phyloP scores from a whole-genome alignment of 257 asterid genomes.

The Leptodermis oblonga region DNA sequence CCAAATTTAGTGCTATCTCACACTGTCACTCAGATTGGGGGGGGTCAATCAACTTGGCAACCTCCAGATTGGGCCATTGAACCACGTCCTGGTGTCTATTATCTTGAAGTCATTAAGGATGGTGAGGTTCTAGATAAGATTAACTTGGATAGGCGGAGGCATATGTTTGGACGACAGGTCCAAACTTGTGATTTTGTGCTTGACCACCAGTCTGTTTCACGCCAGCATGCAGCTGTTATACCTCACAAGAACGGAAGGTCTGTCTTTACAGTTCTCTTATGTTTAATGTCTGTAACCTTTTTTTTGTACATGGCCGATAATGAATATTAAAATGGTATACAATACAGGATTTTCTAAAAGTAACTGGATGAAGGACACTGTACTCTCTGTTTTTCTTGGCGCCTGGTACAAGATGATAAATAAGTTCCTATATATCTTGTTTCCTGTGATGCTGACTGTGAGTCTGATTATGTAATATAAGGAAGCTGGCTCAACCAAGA shows the following conservation, averaged over 20 bases:
- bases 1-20: conserved; percentile 40
- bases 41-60: conserved; percentile 88
- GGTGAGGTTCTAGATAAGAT: conserved; percentile 88
- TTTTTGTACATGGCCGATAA: neutral
- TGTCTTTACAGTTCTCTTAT: neutral
- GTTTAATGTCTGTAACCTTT: conserved; percentile 1
- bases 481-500: neutral
- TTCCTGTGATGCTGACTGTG: neutral
- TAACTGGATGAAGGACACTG: neutral
- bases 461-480: neutral
- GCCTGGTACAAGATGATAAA: neutral
- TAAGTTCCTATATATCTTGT: neutral
- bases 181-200: conserved; percentile 96
- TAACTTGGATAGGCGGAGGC: conserved; percentile 70
- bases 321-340: neutral
- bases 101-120: conserved; percentile 85
- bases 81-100: conserved; percentile 85
- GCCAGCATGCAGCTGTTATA: conserved; percentile 93
- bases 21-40: conserved; percentile 73
- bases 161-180: conserved; percentile 86
- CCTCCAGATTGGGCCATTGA: conserved; percentile 99
- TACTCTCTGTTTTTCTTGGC: neutral
- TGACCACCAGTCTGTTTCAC: conserved; percentile 97
- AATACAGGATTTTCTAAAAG: neutral
- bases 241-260: conserved; percentile 95